These are phyloP conservation scores for Solanum hybrid DNA, from an alignment of 305 asterid species.

Conservation along the genomic window DNA sequence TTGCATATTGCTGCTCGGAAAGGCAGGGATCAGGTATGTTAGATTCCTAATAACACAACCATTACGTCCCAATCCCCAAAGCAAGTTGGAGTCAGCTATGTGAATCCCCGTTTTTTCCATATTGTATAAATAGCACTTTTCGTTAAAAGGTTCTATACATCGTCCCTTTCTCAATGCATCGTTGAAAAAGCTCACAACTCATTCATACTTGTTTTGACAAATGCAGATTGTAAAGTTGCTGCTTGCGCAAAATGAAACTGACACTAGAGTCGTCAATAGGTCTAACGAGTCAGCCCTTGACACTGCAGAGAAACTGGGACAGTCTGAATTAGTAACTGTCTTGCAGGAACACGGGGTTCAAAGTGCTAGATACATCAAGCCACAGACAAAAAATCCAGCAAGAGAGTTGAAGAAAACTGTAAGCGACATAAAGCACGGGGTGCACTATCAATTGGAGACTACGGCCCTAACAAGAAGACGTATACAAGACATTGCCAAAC, in stretches of 20 bases:
- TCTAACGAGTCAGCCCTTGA: slow-evolving; percentile 16
- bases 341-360: slow-evolving; percentile 12
- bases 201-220: background rate
- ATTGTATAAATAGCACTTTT: too few relatives aligned
- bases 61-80: background rate
- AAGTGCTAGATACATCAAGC: slow-evolving; percentile 13
- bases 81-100: background rate
- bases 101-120: background rate
- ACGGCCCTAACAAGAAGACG: slow-evolving; percentile 18
- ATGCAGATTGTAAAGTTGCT: slow-evolving; percentile 12
- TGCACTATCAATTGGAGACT: slow-evolving; percentile 18
- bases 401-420: slow-evolving; percentile 23
- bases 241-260: slow-evolving; percentile 1
- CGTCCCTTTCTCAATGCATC: background rate
- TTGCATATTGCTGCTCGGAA: slow-evolving; percentile 46
- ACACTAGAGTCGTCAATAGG: slow-evolving; percentile 1
- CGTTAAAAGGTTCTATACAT: background rate
- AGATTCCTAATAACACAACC: background rate
- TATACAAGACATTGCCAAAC: slow-evolving; percentile 21
- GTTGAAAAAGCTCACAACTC: background rate
- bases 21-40: slow-evolving; percentile 31
- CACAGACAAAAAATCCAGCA: slow-evolving; percentile 11
- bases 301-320: slow-evolving; percentile 17
- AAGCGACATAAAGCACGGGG: slow-evolving; percentile 23
- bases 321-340: slow-evolving; percentile 1